These are phyloP conservation scores for Leucosporidium yakuticum DNA, from an alignment of 768 basidiomycete genomes.

Conservation along the genomic window DNA sequence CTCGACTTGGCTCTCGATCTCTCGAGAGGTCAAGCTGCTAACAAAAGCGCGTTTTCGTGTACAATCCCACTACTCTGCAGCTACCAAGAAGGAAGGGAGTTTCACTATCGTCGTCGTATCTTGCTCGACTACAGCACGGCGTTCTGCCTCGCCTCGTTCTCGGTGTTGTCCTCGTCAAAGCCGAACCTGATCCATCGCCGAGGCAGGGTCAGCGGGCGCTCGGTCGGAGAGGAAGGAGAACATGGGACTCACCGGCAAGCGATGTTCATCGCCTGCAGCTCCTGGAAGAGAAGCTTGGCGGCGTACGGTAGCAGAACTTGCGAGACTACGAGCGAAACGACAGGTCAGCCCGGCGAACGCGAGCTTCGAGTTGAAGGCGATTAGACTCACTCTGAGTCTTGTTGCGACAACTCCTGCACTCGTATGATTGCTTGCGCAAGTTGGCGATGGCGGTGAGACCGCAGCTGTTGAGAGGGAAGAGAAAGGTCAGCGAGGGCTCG, in stretches of 20 bases:
- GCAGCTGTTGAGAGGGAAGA: conserved; percentile 54
- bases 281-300: conserved; percentile 63
- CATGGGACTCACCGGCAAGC: conserved; percentile 61
- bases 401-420: conserved; percentile 91
- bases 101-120: background rate
- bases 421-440: conserved; percentile 98
- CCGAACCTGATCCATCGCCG: conserved; percentile 22
- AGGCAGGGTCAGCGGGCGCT: background rate
- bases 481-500: background rate
- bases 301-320: conserved; percentile 77
- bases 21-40: background rate
- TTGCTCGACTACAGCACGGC: background rate
- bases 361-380: conserved; percentile 44
- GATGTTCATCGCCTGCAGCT: conserved; percentile 93
- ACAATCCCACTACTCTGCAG: background rate
- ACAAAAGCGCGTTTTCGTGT: background rate
- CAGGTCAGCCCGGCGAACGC: background rate
- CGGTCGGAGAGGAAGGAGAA: background rate
- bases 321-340: conserved; percentile 27
- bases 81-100: background rate
- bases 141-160: background rate
- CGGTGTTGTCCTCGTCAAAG: conserved; percentile 17
- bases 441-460: conserved; percentile 97
- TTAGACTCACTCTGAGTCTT: conserved; percentile 19
- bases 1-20: background rate